These are phyloP conservation scores for Aureobasidium vineae DNA, from an alignment of 2,329 filamentous ascomycete genomes.

Conservation along the genomic window DNA sequence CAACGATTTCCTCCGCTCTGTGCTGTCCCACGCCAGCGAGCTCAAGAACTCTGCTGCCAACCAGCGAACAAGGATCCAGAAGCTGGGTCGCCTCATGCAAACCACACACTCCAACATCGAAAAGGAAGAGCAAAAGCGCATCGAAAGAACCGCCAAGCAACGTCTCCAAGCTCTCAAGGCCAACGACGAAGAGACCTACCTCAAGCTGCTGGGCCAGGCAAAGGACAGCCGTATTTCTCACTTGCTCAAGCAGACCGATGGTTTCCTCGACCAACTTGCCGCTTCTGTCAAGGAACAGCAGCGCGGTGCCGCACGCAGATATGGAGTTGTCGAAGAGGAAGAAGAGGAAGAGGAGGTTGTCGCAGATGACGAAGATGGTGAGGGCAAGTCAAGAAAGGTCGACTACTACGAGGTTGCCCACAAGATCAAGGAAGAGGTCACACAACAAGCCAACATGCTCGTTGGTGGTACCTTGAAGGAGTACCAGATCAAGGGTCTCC, in stretches of 20 bases:
- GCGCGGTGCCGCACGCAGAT: conserved; percentile 73
- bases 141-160: conserved; percentile 97
- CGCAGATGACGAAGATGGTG: conserved; percentile 66
- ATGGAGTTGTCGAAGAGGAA: conserved; percentile 60
- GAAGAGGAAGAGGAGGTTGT: conserved; percentile 57
- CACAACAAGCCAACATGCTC: conserved; percentile 75
- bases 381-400: conserved; percentile 71
- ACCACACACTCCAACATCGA: conserved; percentile 93
- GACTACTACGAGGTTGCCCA: conserved; percentile 99
- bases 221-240: conserved; percentile 99
- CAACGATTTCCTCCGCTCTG: conserved; percentile 82
- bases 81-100: conserved; percentile 86
- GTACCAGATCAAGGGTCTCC: conserved; percentile 96
- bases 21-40: conserved; percentile 77
- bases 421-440: conserved; percentile 90
- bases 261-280: conserved; percentile 93
- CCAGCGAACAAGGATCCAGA: conserved; percentile 73
- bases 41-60: conserved; percentile 65
- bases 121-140: conserved; percentile 98
- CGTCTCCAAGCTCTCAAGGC: conserved; percentile 98
- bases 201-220: conserved; percentile 95
- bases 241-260: conserved; percentile 92
- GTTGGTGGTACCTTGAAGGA: conserved; percentile 94
- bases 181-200: conserved; percentile 98
- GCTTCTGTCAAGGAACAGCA: conserved; percentile 94